Conservation (phyloP, 768 basidiomycete genomes). For the Pholiota conissans region DNA sequence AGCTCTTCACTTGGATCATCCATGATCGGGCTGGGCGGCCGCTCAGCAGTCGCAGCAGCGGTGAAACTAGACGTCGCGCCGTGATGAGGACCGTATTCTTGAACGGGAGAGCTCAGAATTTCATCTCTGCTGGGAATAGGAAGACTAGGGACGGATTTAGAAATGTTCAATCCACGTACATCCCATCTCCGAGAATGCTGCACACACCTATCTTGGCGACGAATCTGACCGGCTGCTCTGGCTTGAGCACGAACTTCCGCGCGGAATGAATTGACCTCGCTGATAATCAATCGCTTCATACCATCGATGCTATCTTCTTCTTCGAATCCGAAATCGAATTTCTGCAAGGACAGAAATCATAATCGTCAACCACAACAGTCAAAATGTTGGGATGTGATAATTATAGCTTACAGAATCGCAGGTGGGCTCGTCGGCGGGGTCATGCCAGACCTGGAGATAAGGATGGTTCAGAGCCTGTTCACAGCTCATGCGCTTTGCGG, state of each 20-base stretch:
- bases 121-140: constrained; percentile 83
- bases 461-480: constrained; percentile 95
- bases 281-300: constrained; percentile 94
- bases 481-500: constrained; percentile 93
- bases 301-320: constrained; percentile 96
- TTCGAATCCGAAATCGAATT: constrained; percentile 97
- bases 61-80: constrained; percentile 76
- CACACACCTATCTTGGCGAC: constrained; percentile 72
- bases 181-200: neutral
- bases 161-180: neutral
- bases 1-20: constrained; percentile 86
- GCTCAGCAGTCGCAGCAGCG: constrained; percentile 32
- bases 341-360: constrained; percentile 38
- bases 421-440: constrained; percentile 89
- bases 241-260: constrained; percentile 87
- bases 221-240: constrained; percentile 67
- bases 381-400: neutral
- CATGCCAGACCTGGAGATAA: constrained; percentile 96
- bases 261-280: constrained; percentile 90
- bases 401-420: constrained; percentile 65
- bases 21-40: constrained; percentile 69
- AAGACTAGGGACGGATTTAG: constrained; percentile 42
- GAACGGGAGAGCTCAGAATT: constrained; percentile 74
- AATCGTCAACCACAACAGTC: neutral
- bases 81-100: constrained; percentile 57